phyloP scores from a whole-genome alignment of 768 basidiomycete species.

The Mycena floridula region DNA sequence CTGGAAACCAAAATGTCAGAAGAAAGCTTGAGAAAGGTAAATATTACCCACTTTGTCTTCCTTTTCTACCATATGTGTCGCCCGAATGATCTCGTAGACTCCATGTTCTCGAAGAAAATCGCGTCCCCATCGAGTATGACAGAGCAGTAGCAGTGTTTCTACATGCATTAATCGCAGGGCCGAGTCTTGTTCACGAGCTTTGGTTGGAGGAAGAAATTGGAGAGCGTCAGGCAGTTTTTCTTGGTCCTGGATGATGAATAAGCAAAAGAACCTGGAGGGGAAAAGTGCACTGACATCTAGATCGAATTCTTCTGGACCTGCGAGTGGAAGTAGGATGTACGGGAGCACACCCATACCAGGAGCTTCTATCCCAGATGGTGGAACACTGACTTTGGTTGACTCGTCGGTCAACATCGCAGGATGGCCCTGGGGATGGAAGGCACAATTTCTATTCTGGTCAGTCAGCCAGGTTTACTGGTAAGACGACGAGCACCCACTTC shows the following conservation, averaged over 20 bases:
- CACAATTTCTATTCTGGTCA: conserved; percentile 56
- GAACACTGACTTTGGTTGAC: conserved; percentile 43
- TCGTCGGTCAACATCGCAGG: conserved; percentile 68
- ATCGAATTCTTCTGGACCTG: conserved; percentile 93
- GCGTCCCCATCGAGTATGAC: conserved; percentile 85
- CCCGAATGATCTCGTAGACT: conserved; percentile 80
- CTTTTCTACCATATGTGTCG: conserved; percentile 69
- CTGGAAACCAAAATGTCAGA: conserved; percentile 29
- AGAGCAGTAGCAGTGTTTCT: conserved; percentile 86
- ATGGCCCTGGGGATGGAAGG: conserved; percentile 65
- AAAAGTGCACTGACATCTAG: conserved; percentile 54
- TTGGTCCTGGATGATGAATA: conserved; percentile 71
- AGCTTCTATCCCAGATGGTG: conserved; percentile 49
- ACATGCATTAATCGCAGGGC: conserved; percentile 75
- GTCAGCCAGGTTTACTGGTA: conserved; percentile 8
- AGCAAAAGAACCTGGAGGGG: background rate
- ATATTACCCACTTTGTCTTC: conserved; percentile 60
- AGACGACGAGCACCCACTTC: conserved; percentile 48
- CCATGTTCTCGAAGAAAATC: conserved; percentile 75
- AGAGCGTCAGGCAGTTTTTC: conserved; percentile 79
- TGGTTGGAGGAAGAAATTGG: conserved; percentile 84
- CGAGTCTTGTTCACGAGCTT: conserved; percentile 75
- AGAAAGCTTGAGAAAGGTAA: background rate
- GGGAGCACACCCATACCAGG: conserved; percentile 84
- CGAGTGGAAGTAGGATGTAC: conserved; percentile 82